Evolutionary conservation across 129 eudicot genomes (phyloP).

Genomic region (Arctium lappa): DNA sequence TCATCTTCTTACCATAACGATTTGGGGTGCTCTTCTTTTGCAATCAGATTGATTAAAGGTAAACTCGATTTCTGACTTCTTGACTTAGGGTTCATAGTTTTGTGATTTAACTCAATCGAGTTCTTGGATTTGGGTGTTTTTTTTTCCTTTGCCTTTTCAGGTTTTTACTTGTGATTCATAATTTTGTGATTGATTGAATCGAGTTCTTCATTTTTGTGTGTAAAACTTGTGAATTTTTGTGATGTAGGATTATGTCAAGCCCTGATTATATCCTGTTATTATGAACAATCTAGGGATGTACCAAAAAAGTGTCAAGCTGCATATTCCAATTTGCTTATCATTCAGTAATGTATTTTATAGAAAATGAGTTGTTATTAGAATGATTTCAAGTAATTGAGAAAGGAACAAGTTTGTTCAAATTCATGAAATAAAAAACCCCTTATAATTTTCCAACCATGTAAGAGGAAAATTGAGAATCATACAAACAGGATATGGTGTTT

Average conservation of each 20-base stretch:
- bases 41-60: conserved; percentile 17
- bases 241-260: not conserved
- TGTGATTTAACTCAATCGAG: not conserved
- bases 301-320: not conserved
- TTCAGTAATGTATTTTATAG: not conserved
- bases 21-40: conserved; percentile 5
- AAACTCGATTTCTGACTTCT: not conserved
- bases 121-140: not conserved
- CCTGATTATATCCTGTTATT: not conserved
- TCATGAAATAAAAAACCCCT: conserved; percentile 7
- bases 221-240: not conserved
- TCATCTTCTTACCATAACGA: not conserved
- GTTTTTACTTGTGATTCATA: not conserved
- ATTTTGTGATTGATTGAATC: not conserved
- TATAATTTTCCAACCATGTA: not conserved
- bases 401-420: not conserved
- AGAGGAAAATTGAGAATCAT: not conserved
- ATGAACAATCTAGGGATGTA: not conserved
- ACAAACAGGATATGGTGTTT: not conserved
- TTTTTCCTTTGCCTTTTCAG: not conserved
- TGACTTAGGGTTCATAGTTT: not conserved
- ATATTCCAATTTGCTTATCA: conserved; percentile 5
- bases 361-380: not conserved
- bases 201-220: not conserved
- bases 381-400: not conserved